Conservation (phyloP, 208 protist species). For the Acanthamoeba sp. region DNA sequence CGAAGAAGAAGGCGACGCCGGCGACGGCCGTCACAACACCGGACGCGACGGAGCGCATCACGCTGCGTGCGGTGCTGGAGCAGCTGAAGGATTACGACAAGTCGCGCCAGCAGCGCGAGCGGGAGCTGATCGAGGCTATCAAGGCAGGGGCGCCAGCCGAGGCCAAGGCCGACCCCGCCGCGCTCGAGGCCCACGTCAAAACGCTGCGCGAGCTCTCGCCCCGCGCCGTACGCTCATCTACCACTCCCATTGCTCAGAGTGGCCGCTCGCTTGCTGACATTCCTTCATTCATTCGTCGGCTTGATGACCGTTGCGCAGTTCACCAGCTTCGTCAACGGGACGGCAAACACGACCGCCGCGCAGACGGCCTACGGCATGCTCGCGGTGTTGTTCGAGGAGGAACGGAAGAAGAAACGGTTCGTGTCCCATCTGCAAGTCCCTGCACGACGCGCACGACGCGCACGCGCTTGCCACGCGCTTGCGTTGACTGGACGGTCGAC, state of each 20-base stretch:
- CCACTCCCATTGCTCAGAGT: not conserved
- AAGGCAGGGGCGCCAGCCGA: not conserved
- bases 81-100: not conserved
- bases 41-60: not conserved
- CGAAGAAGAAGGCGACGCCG: not conserved
- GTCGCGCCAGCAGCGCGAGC: not conserved
- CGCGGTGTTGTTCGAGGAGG: not conserved
- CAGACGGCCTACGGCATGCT: not conserved
- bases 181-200: not conserved
- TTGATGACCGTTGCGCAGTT: not conserved
- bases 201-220: not conserved
- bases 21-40: too few species aligned
- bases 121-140: not conserved
- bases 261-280: not conserved
- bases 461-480: too few species aligned
- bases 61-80: not conserved
- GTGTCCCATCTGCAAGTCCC: not conserved
- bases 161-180: not conserved
- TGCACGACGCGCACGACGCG: not conserved
- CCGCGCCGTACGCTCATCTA: not conserved
- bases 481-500: not conserved
- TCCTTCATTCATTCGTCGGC: not conserved
- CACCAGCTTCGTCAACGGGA: not conserved
- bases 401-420: not conserved
- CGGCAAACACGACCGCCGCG: not conserved